A percentile compares a stretch with the other conserved stretches of the same genome.
These are phyloP conservation scores for Hyphodiscus sp. DNA, from an alignment of 2,329 filamentous ascomycete genomes.

Conservation along the genomic window DNA sequence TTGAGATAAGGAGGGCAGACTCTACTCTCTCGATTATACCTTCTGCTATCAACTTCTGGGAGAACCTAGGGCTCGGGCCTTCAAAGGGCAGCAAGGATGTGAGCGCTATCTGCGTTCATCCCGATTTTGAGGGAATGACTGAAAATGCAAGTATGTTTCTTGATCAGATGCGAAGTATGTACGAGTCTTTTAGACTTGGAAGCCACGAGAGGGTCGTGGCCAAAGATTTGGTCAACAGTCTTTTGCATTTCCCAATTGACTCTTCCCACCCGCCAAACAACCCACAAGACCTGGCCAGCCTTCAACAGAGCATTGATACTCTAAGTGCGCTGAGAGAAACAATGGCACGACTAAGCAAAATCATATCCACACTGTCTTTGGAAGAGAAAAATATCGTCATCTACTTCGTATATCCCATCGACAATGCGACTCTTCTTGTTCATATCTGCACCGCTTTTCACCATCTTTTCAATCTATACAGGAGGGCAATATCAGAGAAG, in stretches of 20 bases:
- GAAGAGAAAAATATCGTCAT: slow-evolving; percentile 59
- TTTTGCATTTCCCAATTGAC: slow-evolving; percentile 25
- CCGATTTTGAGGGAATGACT: slow-evolving; percentile 55
- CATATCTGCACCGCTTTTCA: slow-evolving; percentile 71
- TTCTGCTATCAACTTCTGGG: slow-evolving; percentile 73
- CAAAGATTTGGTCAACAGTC: slow-evolving; percentile 31
- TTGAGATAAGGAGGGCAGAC: slow-evolving; percentile 66
- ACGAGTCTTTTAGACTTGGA: slow-evolving; percentile 69
- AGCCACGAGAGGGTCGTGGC: slow-evolving; percentile 43
- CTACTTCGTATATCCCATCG: slow-evolving; percentile 67
- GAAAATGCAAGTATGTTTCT: slow-evolving; percentile 59
- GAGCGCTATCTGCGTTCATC: slow-evolving; percentile 63
- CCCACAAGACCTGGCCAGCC: slow-evolving; percentile 15
- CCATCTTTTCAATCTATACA: slow-evolving; percentile 61
- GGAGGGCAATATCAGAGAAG: slow-evolving; percentile 41
- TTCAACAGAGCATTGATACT: not conserved
- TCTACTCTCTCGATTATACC: slow-evolving; percentile 66
- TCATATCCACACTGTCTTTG: slow-evolving; percentile 28
- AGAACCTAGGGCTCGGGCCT: slow-evolving; percentile 68
- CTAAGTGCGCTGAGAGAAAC: slow-evolving; percentile 23
- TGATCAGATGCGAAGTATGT: slow-evolving; percentile 60
- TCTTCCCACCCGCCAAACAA: slow-evolving; percentile 33
- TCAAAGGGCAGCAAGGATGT: slow-evolving; percentile 66
- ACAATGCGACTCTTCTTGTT: slow-evolving; percentile 53
- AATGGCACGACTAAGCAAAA: slow-evolving; percentile 22